phyloP scores from a whole-genome alignment of 305 asterid species.

The Rubia balearica region DNA sequence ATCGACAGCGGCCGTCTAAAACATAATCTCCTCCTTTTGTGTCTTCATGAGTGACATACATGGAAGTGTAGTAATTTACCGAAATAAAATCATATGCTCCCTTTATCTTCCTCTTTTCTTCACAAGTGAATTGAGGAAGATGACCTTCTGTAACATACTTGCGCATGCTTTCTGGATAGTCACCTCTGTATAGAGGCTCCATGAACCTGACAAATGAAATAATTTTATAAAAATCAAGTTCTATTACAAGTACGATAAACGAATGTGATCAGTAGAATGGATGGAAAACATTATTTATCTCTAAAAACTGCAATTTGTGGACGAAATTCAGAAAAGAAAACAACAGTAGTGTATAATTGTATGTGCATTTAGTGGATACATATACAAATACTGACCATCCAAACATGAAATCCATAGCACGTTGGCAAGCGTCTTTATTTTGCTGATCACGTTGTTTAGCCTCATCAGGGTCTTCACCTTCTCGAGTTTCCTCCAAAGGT shows the following conservation, averaged over 20 bases:
- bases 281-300: too few species aligned
- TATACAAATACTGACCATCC: conserved; percentile 19
- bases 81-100: conserved; percentile 22
- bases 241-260: too few species aligned
- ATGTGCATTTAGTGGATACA: too few species aligned
- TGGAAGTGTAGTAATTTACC: conserved; percentile 23
- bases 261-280: too few species aligned
- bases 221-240: too few species aligned
- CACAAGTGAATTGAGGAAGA: conserved; percentile 9
- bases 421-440: conserved; percentile 6
- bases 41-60: conserved; percentile 3
- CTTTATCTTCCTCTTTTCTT: neutral
- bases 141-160: neutral
- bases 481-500: conserved; percentile 12
- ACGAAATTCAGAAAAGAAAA: too few species aligned
- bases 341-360: too few species aligned
- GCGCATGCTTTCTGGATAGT: conserved; percentile 25
- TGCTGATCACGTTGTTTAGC: conserved; percentile 13
- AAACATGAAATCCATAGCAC: conserved; percentile 21
- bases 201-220: conserved; percentile 14
- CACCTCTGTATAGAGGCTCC: conserved; percentile 22
- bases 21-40: neutral
- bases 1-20: neutral
- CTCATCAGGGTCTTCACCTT: neutral
- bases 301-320: too few species aligned